phyloP scores from a whole-genome alignment of 768 basidiomycete species.

The Arthromyces matolae region DNA sequence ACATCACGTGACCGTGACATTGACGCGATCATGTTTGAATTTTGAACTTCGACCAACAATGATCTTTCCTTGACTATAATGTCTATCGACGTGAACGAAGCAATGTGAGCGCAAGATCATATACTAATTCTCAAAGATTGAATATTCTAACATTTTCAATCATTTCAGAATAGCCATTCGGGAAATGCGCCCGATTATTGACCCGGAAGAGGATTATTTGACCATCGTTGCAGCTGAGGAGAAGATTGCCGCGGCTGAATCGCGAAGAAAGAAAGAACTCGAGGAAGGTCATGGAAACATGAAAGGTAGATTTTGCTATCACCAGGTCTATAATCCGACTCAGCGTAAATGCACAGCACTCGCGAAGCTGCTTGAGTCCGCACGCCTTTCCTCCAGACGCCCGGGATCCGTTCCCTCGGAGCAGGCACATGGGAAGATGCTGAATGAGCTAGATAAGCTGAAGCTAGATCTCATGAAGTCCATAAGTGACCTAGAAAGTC shows the following conservation, averaged over 20 bases:
- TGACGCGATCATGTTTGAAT: not conserved
- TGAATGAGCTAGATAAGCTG: conserved; percentile 64
- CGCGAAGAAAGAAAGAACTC: conserved; percentile 58
- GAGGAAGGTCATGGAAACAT: conserved; percentile 65
- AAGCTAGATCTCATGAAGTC: conserved; percentile 68
- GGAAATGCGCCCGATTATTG: conserved; percentile 69
- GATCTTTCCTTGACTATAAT: conserved; percentile 9
- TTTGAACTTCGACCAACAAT: not conserved
- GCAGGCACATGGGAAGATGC: conserved; percentile 51
- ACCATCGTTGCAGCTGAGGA: conserved; percentile 74
- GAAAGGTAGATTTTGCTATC: conserved; percentile 51
- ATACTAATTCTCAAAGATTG: not conserved
- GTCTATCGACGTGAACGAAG: conserved; percentile 45
- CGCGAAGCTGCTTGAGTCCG: conserved; percentile 60
- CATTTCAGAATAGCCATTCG: conserved; percentile 56
- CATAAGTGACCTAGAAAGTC: conserved; percentile 67
- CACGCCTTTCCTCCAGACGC: conserved; percentile 65
- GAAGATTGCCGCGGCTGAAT: conserved; percentile 55
- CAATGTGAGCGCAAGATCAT: conserved; percentile 32
- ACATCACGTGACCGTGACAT: conserved; percentile 8
- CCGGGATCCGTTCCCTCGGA: conserved; percentile 68
- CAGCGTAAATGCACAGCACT: conserved; percentile 43
- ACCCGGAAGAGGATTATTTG: conserved; percentile 75
- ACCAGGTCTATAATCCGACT: not conserved
- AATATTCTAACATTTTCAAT: not conserved